Conservation (phyloP, 805 yeast genomes). For the Candida ponderosae region DNA sequence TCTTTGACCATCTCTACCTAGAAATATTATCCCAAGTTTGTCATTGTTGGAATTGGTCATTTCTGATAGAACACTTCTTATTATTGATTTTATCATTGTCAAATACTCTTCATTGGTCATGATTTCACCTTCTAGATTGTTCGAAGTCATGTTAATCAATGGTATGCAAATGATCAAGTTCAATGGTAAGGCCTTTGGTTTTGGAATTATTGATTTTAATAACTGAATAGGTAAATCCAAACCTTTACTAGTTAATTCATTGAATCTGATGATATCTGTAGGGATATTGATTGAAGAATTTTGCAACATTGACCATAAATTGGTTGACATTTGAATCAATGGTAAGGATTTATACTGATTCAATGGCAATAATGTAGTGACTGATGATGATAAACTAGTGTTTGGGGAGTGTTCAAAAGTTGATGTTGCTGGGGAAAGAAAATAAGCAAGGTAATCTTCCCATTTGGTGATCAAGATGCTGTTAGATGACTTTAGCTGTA, state of each 20-base stretch:
- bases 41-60: conserved; percentile 30
- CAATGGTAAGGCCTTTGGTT: conserved; percentile 31
- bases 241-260: conserved; percentile 28
- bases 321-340: conserved; percentile 40
- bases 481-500: conserved; percentile 25
- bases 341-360: conserved; percentile 15
- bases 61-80: conserved; percentile 20
- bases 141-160: conserved; percentile 23
- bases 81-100: conserved; percentile 13
- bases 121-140: conserved; percentile 1
- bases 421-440: too few species aligned
- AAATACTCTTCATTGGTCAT: conserved; percentile 23
- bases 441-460: conserved; percentile 25
- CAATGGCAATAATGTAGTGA: too few species aligned
- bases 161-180: conserved; percentile 36
- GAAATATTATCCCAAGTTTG: conserved; percentile 37
- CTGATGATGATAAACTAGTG: too few species aligned
- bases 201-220: conserved; percentile 29
- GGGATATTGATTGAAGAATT: conserved; percentile 26
- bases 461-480: conserved; percentile 32
- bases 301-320: conserved; percentile 37
- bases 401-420: too few species aligned
- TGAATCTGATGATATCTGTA: conserved; percentile 28
- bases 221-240: conserved; percentile 33
- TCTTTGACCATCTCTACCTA: conserved; percentile 38